A percentile compares a stretch with the other conserved stretches of the same genome.
Conservation (phyloP, 495 filamentous ascomycete species). For the Talaromyces wortmannii region DNA sequence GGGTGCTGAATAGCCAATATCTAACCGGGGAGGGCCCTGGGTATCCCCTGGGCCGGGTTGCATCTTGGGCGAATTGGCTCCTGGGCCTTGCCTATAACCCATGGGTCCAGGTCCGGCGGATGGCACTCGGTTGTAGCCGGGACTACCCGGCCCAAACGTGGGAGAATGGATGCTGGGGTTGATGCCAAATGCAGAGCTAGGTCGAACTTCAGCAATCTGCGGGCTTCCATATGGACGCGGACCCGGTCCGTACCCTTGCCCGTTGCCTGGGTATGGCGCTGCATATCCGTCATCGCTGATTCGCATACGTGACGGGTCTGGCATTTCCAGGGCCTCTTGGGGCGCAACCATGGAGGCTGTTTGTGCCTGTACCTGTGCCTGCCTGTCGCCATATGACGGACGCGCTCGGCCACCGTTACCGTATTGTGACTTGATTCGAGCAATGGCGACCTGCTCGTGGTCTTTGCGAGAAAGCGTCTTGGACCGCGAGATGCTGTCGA, state of each 20-base stretch:
- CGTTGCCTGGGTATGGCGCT: conserved; percentile 21
- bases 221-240: conserved; percentile 8
- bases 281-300: conserved; percentile 32
- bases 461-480: conserved; percentile 84
- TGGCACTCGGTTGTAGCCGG: conserved; percentile 3
- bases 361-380: conserved; percentile 27
- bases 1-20: conserved; percentile 50
- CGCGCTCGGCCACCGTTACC: conserved; percentile 68
- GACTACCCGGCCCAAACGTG: conserved; percentile 23
- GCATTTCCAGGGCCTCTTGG: conserved; percentile 63
- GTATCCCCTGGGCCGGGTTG: conserved; percentile 22
- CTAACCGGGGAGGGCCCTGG: conserved; percentile 31
- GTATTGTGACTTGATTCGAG: conserved; percentile 86
- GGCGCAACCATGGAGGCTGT: conserved; percentile 40
- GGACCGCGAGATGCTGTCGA: conserved; percentile 79
- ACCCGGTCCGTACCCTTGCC: conserved; percentile 8
- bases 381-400: conserved; percentile 36
- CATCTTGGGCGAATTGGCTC: conserved; percentile 21
- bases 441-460: conserved; percentile 85
- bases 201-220: conserved; percentile 41
- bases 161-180: conserved; percentile 45
- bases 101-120: conserved; percentile 23
- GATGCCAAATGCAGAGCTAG: conserved; percentile 63
- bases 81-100: conserved; percentile 32
- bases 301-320: conserved; percentile 52